A percentile compares a stretch with the other conserved stretches of the same genome.
Evolutionary conservation across 1,284 basidiomycete species (phyloP).

Genomic region (Pholiota adiposa): DNA sequence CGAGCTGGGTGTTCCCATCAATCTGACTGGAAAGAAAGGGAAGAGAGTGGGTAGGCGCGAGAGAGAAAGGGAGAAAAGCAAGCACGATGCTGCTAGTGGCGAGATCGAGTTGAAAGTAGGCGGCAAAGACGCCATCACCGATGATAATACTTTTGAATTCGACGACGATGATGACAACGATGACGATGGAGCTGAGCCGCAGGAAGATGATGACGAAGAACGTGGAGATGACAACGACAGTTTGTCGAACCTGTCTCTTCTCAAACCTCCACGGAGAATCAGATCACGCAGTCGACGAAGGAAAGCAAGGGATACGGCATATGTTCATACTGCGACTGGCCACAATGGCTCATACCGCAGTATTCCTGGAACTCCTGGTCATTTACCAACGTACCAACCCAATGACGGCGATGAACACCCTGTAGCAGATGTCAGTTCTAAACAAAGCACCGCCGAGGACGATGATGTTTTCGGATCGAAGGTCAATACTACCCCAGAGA

Average conservation of each 20-base stretch:
- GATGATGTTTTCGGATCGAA: slow-evolving; percentile 14
- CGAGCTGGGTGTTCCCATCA: slow-evolving; percentile 10
- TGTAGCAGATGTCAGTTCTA: not conserved
- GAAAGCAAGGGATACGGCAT: slow-evolving; percentile 19
- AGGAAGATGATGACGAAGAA: slow-evolving; percentile 22
- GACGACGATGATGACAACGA: slow-evolving; percentile 24
- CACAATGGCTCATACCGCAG: slow-evolving; percentile 24
- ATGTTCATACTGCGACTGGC: slow-evolving; percentile 20
- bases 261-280: slow-evolving; percentile 25
- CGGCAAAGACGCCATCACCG: slow-evolving; percentile 11
- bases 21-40: slow-evolving; percentile 27
- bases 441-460: slow-evolving; percentile 1
- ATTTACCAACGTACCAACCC: slow-evolving; percentile 8
- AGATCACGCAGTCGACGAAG: slow-evolving; percentile 20
- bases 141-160: slow-evolving; percentile 6
- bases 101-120: slow-evolving; percentile 13
- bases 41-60: slow-evolving; percentile 25
- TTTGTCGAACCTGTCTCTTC: slow-evolving; percentile 24
- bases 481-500: slow-evolving; percentile 13
- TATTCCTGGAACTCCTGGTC: slow-evolving; percentile 24
- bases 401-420: slow-evolving; percentile 11
- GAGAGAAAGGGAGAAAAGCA: slow-evolving; percentile 23
- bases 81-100: slow-evolving; percentile 13
- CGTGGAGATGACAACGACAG: slow-evolving; percentile 24
- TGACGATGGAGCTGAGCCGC: slow-evolving; percentile 22